Evolutionary conservation across 768 basidiomycete genomes (phyloP), one percentile per base, ranked within the genome.

Genomic region (Naganishia antarctica): DNA sequence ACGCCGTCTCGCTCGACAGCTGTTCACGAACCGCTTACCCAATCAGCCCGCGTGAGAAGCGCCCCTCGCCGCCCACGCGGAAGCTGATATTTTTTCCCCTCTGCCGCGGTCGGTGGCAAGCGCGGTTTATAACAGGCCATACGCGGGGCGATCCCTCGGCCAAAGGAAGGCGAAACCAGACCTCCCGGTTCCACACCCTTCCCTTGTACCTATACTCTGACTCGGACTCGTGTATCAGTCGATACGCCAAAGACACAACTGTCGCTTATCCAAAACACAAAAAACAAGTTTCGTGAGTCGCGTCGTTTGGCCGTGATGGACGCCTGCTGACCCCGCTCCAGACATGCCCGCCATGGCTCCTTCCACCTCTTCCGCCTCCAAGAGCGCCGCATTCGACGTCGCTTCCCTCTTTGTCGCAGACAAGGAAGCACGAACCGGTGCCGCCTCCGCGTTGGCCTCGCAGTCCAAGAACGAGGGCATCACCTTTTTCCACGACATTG

Each of bases 381-480:
- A 50, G 68, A 25, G 34, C 53, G 34, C 34, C 15, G n/a, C 69
- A 29, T 80, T 90, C 69, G 87, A 92, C 79, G 77, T 88, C 67
- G 77, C 88, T 61, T 78, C 86, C 66, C 86, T 94, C 70, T 90
- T 94, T 74, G 85, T 83, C 69, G 81, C 88, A 70, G 92, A 94
- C 82, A 92, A 91, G 81, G 83, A 86, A 68, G 80, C 84, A 61
- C 89, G 91, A 74, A 84, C 85, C 48, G 80, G 86, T 63, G 85
- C 90, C 40, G 87, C 85, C 66, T 80, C 83, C 71, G 79, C 83
- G 40, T 81, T 97, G 70, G 87, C 85, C 69, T 83, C 86, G 65
- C 80, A 84, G 76, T 85, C 84, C 70, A 84, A 90, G 85, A 90
- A 90, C 80, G 84, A 89, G 63, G 91, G 91, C 75, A 87, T 89